These are phyloP conservation scores for Hymenoscyphus occultus DNA, from an alignment of 2,329 filamentous ascomycete genomes.

Conservation along the genomic window DNA sequence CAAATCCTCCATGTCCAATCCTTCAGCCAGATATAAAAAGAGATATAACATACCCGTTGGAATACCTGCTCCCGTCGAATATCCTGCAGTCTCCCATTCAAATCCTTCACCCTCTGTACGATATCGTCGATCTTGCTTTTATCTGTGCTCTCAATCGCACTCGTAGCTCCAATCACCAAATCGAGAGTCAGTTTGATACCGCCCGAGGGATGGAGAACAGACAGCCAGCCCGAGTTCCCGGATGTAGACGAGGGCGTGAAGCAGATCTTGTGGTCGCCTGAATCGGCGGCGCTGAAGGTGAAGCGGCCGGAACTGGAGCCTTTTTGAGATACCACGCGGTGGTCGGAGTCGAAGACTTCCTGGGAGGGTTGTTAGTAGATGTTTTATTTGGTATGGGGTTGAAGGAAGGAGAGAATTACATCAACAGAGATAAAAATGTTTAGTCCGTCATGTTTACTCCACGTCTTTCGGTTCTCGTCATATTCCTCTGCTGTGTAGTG, in stretches of 20 bases:
- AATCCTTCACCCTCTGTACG: slow-evolving; percentile 80
- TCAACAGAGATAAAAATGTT: slow-evolving; percentile 91
- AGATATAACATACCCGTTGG: slow-evolving; percentile 63
- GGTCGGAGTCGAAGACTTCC: slow-evolving; percentile 96
- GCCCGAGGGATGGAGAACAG: slow-evolving; percentile 60
- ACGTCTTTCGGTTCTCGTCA: slow-evolving; percentile 66
- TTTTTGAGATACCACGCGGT: slow-evolving; percentile 88
- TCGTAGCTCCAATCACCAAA: slow-evolving; percentile 90
- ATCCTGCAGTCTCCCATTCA: slow-evolving; percentile 83
- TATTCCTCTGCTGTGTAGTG: slow-evolving; percentile 86
- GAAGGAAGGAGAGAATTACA: slow-evolving; percentile 44
- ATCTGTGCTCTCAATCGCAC: slow-evolving; percentile 87
- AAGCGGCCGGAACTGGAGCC: slow-evolving; percentile 76
- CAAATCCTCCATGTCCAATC: no score
- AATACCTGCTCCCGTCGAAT: slow-evolving; percentile 94
- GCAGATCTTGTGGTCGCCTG: slow-evolving; percentile 95
- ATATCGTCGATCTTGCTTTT: slow-evolving; percentile 92
- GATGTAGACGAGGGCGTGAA: slow-evolving; percentile 80
- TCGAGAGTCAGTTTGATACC: slow-evolving; percentile 84
- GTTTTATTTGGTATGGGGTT: slow-evolving; percentile 15
- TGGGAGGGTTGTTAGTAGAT: slow-evolving; percentile 34
- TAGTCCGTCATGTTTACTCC: slow-evolving; percentile 70
- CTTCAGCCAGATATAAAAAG: no score
- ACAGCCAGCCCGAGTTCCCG: slow-evolving; percentile 69
- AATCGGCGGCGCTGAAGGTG: slow-evolving; percentile 91